Evolutionary conservation across 2,329 filamentous ascomycete genomes (phyloP), one percentile per base, ranked within the genome.

Genomic region (Clathrospora elynae): DNA sequence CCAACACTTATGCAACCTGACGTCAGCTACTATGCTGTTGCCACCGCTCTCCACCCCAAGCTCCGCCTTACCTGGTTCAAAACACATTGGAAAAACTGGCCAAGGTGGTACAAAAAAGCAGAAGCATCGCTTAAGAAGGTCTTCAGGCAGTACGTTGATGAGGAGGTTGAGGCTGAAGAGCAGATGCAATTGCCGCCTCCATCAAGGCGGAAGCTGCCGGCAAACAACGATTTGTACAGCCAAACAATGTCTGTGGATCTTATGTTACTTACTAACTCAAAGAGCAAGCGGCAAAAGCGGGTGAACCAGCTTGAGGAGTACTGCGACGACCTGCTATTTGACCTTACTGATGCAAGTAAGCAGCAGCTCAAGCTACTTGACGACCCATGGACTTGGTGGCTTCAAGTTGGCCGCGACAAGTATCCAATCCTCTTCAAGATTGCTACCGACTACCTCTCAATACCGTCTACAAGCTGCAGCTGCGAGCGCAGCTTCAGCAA

Each of bases 341-440:
- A 14, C 12, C 29, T 31, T 18, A 31, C 29, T 31, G 17, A 31
- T 11, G 29, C 29, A 4, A 31, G 14, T n/a, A 31, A 18, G 11
- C 13, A 31, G 12, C 9, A 31, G 5, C 14, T 31, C 14, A 25
- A 30, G 25, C 22, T 30, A 11, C 17, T 38, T 12, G 35, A 18
- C 12, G 14, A 38, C 5, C 34, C 34, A 12, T 32, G 35, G 25
- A 6, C 5, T 19, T 48, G 29, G 38, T 48, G 34, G 29, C 22
- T 46, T 11, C 18, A 36, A n/a, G n/a, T n/a, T 33, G 32, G 38
- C 22, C 12, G 40, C 30, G 28, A 37, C 20, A 13, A 17, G 11
- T 48, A 48, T 16, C 45, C 24, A 3, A 29, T 35, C 18, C 12
- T 48, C 11, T 48, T 30, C 23, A 42, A 48, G 14, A 43, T 48